Percentiles rank a stretch among this genome's conserved stretches.
Evolutionary conservation across 306 rosid species (phyloP).

Genomic region (Trichosanthes truncata): DNA sequence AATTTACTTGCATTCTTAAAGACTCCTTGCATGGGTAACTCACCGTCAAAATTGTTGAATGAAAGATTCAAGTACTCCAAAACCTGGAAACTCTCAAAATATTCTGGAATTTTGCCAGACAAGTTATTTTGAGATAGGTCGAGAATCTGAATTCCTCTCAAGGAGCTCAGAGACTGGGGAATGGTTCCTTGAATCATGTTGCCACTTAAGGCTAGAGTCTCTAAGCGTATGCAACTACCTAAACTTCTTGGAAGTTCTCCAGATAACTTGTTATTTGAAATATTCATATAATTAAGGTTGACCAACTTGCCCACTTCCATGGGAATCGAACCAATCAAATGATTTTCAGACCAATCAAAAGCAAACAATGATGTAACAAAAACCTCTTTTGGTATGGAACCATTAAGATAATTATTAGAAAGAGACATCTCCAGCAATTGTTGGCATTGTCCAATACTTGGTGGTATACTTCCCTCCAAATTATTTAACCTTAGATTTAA

Average conservation of each 20-base stretch:
- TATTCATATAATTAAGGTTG: background rate
- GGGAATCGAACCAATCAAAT: conserved; percentile 11
- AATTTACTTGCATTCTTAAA: conserved; percentile 12
- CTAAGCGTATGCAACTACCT: background rate
- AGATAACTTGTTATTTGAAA: background rate
- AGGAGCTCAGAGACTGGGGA: background rate
- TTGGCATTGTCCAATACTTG: background rate
- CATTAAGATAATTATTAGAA: conserved; percentile 8
- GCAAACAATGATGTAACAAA: background rate
- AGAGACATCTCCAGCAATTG: background rate
- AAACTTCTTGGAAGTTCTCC: background rate
- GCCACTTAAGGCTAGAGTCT: background rate
- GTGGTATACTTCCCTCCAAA: conserved; percentile 11
- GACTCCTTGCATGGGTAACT: conserved; percentile 19
- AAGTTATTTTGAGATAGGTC: background rate
- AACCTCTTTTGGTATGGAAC: conserved; percentile 1
- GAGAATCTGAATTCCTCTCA: background rate
- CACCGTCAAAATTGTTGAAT: conserved; percentile 19
- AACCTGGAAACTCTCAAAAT: background rate
- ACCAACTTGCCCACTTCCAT: background rate
- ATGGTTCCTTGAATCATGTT: background rate
- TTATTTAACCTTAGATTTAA: background rate
- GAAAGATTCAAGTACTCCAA: conserved; percentile 19
- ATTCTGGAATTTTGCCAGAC: conserved; percentile 12
- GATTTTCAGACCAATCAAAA: conserved; percentile 3